Conservation (phyloP, 331 rosid genomes). For the Dryas integrifolia region DNA sequence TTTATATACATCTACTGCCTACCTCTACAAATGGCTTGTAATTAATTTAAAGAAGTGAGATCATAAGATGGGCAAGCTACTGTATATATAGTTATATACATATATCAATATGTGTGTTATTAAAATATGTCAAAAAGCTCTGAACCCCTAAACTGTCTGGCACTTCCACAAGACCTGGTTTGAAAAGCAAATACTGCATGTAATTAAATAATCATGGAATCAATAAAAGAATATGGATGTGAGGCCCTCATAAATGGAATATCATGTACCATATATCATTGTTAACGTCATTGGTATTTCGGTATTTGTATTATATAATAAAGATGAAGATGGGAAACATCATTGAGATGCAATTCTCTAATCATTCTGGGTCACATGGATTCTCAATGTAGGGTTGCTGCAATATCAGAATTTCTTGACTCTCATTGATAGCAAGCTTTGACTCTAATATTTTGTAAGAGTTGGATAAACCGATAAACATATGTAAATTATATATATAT, state of each 20-base stretch:
- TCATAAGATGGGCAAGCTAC: constrained; percentile 12
- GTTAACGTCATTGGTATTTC: background rate
- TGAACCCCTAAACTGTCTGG: background rate
- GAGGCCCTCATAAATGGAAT: constrained; percentile 4
- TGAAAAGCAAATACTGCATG: background rate
- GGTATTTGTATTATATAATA: background rate
- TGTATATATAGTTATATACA: background rate
- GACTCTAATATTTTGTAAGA: constrained; percentile 7
- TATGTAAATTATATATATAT: background rate
- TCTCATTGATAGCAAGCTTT: constrained; percentile 9
- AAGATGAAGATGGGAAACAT: background rate
- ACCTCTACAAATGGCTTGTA: too few relatives aligned
- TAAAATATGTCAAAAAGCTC: background rate
- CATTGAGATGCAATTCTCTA: constrained; percentile 8
- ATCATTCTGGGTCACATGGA: constrained; percentile 13
- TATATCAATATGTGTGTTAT: too few relatives aligned
- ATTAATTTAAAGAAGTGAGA: constrained; percentile 1
- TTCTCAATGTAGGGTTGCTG: background rate
- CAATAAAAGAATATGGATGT: constrained; percentile 13
- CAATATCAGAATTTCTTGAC: background rate
- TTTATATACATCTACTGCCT: background rate
- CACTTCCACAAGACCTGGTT: background rate
- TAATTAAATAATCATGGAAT: background rate
- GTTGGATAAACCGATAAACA: background rate
- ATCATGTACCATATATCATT: constrained; percentile 2